Conservation (phyloP, 2,329 filamentous ascomycete species). For the Incumbomyces delicatus region DNA sequence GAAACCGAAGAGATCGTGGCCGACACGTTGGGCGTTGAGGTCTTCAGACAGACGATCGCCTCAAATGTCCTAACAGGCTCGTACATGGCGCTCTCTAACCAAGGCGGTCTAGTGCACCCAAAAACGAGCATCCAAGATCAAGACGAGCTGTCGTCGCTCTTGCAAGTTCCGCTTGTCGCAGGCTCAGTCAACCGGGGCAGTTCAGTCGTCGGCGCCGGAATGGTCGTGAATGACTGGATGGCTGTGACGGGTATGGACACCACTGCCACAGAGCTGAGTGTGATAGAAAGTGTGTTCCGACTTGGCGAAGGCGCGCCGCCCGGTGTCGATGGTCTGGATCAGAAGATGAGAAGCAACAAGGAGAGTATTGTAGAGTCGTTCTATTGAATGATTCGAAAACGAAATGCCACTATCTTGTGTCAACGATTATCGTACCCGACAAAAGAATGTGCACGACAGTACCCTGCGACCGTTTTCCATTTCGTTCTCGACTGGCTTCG, state of each 20-base stretch:
- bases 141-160: conserved; percentile 84
- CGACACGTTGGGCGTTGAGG: conserved; percentile 63
- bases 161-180: conserved; percentile 92
- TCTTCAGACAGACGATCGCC: conserved; percentile 73
- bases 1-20: conserved; percentile 99
- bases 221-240: conserved; percentile 97
- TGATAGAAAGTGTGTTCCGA: conserved; percentile 92
- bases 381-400: conserved; percentile 52
- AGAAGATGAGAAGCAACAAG: conserved; percentile 63
- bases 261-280: conserved; percentile 92
- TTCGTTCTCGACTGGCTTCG: too few relatives aligned
- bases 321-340: conserved; percentile 30
- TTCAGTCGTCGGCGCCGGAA: conserved; percentile 88
- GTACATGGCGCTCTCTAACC: conserved; percentile 94
- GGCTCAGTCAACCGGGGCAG: conserved; percentile 88
- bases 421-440: too few relatives aligned
- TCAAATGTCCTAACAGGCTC: conserved; percentile 94
- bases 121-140: conserved; percentile 97
- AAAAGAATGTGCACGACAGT: too few relatives aligned
- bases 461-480: too few relatives aligned
- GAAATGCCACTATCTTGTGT: too few relatives aligned
- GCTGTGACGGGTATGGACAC: conserved; percentile 89
- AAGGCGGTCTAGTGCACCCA: conserved; percentile 91
- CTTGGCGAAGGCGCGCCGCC: conserved; percentile 76
- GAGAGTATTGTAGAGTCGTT: conserved; percentile 99